Base-by-base conservation (phyloP, 768 basidiomycete genomes). In the Pleurotus djamor region DNA sequence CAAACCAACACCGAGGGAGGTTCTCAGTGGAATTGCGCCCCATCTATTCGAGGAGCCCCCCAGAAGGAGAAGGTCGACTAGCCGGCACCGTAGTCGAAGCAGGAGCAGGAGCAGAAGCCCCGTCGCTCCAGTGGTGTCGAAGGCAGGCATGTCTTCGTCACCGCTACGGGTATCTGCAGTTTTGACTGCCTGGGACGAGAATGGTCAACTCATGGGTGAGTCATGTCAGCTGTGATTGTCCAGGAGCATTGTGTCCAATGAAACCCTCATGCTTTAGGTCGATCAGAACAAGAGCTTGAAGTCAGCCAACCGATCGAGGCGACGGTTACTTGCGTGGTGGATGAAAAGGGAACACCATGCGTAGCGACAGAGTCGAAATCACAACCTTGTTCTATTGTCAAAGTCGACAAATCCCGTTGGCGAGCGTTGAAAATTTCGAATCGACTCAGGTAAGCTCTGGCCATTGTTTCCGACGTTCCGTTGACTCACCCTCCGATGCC, bases 21-120 rank as follows among this genome's bases (percentile, higher is more conserved):
- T 79, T 35, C 75, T 80, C 59, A 74, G 69, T 41, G 78, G 76
- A 8, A 77, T 79, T 52, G 79, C 78, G 36, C 79, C 79, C 21
- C 78, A 79, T 61, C 73, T 79, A 34, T 75, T 78, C 57, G 78
- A 79, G 52, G 78, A 80, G 47, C 56, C 52, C 48, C 69, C 68
- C 38, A 62, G 71, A 44, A 64, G 68, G 58, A 66, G 71, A 43
- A 17, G 38, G 41, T 17, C 41, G 37, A 67, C 71, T 36, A 69
- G 65, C 48, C 66, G 62, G n/a, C 37, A 37, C 28, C 47, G 13
- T 35, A 59, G n/a, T 32, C 34, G 43, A 41, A 49, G 48, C 47
- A 32, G 33, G 33, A 52, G 55, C 10, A 13, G n/a, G 4, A 41
- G 52, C 14, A 32, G 52, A 36, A 44, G 38, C 8, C 36, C 55